A percentile compares a stretch with the other conserved stretches of the same genome.
Evolutionary conservation across 495 filamentous ascomycete genomes (phyloP).

Genomic region (Aspergillus baeticus): DNA sequence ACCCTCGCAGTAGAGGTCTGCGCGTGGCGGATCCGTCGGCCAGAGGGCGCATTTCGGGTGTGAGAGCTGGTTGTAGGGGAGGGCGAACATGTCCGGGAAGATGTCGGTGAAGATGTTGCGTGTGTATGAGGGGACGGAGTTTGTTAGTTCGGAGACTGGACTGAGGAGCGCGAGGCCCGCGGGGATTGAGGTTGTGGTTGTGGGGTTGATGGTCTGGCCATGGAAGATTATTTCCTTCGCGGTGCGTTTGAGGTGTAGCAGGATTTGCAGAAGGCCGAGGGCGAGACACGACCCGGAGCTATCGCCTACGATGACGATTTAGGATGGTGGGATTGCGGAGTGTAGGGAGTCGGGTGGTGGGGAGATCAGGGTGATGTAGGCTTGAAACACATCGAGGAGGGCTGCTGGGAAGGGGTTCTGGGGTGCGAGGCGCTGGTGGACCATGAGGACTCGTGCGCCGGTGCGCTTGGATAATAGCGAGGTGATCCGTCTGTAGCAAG

Average conservation of each 20-base stretch:
- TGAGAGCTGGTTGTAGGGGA: constrained; percentile 1
- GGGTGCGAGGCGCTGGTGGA: constrained; percentile 10
- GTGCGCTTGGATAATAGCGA: not conserved
- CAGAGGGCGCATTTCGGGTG: too few species aligned
- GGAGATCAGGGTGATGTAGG: constrained; percentile 7
- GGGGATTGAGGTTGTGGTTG: too few species aligned
- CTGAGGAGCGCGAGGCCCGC: constrained; percentile 6
- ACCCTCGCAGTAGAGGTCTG: constrained; percentile 5
- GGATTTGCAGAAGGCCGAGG: constrained; percentile 1
- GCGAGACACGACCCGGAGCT: constrained; percentile 11
- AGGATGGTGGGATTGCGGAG: not conserved
- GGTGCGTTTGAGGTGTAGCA: constrained; percentile 5
- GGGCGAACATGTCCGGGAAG: not conserved
- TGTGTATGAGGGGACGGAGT: not conserved
- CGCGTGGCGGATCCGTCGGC: not conserved
- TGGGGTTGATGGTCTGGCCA: not conserved
- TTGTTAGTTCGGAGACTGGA: not conserved
- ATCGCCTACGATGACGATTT: constrained; percentile 6
- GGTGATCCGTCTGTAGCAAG: not conserved
- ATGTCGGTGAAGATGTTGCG: not conserved
- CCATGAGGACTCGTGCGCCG: constrained; percentile 2
- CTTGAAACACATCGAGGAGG: constrained; percentile 10
- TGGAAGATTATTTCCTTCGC: not conserved
- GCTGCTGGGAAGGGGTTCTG: constrained; percentile 14
- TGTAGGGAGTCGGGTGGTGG: constrained; percentile 1